Base-by-base conservation (phyloP, 2,329 filamentous ascomycete genomes). In the Curvularia sp. region DNA sequence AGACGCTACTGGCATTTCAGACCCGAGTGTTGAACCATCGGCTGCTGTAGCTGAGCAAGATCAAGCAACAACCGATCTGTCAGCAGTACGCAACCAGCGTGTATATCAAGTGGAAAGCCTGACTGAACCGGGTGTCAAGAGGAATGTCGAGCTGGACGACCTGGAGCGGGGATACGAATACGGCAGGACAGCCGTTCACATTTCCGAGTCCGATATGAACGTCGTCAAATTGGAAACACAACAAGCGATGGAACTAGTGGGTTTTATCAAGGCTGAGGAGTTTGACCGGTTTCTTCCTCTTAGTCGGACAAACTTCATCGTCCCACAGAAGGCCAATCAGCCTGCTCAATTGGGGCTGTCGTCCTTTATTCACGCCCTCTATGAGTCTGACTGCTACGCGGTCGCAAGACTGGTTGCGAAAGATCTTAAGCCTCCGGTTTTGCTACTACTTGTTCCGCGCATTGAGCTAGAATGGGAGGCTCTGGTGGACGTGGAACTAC, bases 141-240 rank as follows among this genome's bases (percentile, higher is more conserved):
- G 84, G 53, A 92, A 97, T 52, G 88, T 99, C 25, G 87, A 90
- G 27, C 87, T 87, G 57, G 93, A 96, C 13, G 86, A 92, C 15
- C 83, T 99, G 36, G 92, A 92, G n/a, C 96, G 93, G 74, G 95
- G 95, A 0, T 99, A 94, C 71, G 89, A 92, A 71, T 99, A 99
- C 74, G 95, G 95, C 45, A 86, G 93, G 55, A 97, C 94, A 0
- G 92, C 91, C 2, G 94, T 99, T 1, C 89, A 90, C 65, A 97
- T 99, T 66, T 91, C 87, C 64, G 89, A 93, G 67, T 90, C 90
- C 0, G 94, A 99, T 69, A 85, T 89, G 74, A 92, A 93, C 66
- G 87, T 97, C 56, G 96, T 92, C n/a, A 93, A 90, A 64, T 83
- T 97, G 32, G 89, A 96, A 69, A 95, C 92, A 0, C 77, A 80